Conservation (phyloP, 2,329 filamentous ascomycete genomes). For the Chaetomiaceae sp. region DNA sequence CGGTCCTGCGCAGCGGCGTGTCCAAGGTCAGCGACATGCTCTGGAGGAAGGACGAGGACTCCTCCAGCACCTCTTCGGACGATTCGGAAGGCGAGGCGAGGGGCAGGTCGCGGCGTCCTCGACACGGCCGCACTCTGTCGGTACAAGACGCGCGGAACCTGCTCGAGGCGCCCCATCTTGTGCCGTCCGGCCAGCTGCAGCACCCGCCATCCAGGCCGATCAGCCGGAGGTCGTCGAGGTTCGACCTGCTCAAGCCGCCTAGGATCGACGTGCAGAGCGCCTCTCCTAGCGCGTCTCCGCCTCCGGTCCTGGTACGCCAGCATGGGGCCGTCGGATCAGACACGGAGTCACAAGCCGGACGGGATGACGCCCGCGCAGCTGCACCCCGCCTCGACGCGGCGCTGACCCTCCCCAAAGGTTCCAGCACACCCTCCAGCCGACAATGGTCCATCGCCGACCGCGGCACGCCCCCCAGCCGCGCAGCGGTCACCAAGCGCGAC, state of each 20-base stretch:
- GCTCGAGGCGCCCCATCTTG: conserved; percentile 52
- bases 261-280: conserved; percentile 44
- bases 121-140: conserved; percentile 30
- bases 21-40: conserved; percentile 54
- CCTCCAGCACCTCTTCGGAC: conserved; percentile 41
- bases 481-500: conserved; percentile 61
- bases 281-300: conserved; percentile 37
- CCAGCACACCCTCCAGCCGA: conserved; percentile 27
- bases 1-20: conserved; percentile 58
- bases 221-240: conserved; percentile 41
- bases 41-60: conserved; percentile 48
- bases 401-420: conserved; percentile 25
- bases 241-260: conserved; percentile 47
- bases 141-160: conserved; percentile 39
- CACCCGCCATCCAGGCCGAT: conserved; percentile 31
- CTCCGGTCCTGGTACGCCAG: conserved; percentile 22
- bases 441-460: conserved; percentile 52
- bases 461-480: conserved; percentile 32
- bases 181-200: conserved; percentile 28
- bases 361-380: conserved; percentile 31
- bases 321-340: conserved; percentile 38
- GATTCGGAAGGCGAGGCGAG: conserved; percentile 46
- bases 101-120: conserved; percentile 37
- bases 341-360: conserved; percentile 33
- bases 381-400: conserved; percentile 37